Percentiles rank a stretch among this genome's conserved stretches.
These are phyloP conservation scores for Protomyces arabidopsidicola DNA, from an alignment of 1,139 yeast species.

Conservation along the genomic window DNA sequence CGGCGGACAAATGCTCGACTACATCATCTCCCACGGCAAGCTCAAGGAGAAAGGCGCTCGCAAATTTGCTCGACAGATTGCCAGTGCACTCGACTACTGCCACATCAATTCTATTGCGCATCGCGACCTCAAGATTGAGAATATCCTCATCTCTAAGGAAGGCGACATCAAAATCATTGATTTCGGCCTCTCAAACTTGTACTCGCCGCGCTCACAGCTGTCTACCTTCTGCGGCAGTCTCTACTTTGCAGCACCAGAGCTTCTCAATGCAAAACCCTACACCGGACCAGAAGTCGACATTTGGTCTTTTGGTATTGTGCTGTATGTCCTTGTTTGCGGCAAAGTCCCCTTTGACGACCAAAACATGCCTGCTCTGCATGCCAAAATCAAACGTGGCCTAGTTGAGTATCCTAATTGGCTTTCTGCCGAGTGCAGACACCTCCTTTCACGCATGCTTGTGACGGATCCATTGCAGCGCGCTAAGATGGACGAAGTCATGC, in stretches of 20 bases:
- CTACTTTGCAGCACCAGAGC: constrained; percentile 97
- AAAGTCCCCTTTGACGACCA: constrained; percentile 96
- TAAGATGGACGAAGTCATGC: constrained; percentile 65
- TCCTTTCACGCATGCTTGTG: constrained; percentile 82
- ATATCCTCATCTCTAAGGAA: constrained; percentile 85
- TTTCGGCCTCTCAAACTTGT: constrained; percentile 89
- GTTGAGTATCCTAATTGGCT: constrained; percentile 87
- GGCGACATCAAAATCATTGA: constrained; percentile 96
- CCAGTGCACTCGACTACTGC: constrained; percentile 87
- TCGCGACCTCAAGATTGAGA: constrained; percentile 92
- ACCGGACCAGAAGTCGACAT: constrained; percentile 98
- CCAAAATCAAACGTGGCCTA: constrained; percentile 84
- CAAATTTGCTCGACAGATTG: constrained; percentile 93
- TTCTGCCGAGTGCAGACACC: constrained; percentile 75
- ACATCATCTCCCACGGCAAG: constrained; percentile 93
- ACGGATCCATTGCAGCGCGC: constrained; percentile 85
- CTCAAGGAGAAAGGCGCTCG: constrained; percentile 91
- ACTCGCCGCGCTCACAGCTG: constrained; percentile 63
- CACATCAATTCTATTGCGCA: constrained; percentile 93
- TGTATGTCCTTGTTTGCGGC: constrained; percentile 95
- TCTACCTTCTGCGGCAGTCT: constrained; percentile 96
- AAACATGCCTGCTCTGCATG: constrained; percentile 85
- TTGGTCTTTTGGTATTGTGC: constrained; percentile 96
- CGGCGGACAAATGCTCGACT: constrained; percentile 97
- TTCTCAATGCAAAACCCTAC: constrained; percentile 86